Conservation (phyloP, 106 monocot genomes). For the Dioscorea dumetorum region DNA sequence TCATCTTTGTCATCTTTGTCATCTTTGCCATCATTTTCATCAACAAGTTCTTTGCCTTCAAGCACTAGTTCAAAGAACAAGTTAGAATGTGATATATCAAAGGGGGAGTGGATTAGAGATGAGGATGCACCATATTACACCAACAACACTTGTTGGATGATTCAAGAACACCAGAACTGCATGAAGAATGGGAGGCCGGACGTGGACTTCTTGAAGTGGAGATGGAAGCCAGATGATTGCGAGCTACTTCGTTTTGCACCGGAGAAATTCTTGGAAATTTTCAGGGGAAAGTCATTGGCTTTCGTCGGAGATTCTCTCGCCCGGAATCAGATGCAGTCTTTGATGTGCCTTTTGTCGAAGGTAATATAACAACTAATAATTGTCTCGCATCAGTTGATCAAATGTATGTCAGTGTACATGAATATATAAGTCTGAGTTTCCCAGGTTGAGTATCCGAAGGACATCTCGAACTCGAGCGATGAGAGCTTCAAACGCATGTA, state of each 20-base stretch:
- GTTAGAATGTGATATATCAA: not conserved
- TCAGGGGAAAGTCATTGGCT: not conserved
- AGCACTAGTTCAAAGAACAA: not conserved
- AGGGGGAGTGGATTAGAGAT: not conserved
- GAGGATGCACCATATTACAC: not conserved
- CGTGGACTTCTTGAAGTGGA: not conserved
- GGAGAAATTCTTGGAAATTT: not conserved
- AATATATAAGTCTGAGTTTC: too few relatives aligned
- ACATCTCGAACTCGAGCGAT: not conserved
- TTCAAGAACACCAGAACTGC: not conserved
- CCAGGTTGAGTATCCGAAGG: not conserved
- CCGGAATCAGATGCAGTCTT: not conserved
- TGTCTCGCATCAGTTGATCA: not conserved
- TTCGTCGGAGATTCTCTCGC: conserved; percentile 1
- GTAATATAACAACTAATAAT: not conserved
- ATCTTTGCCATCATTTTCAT: not conserved
- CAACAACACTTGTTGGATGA: not conserved
- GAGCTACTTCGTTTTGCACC: not conserved
- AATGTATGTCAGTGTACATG: too few relatives aligned
- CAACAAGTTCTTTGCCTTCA: not conserved
- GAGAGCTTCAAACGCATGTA: not conserved
- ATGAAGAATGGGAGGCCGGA: not conserved
- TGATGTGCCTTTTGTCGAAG: not conserved
- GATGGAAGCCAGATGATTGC: not conserved
- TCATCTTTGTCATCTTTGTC: not conserved